A percentile compares a stretch with the other conserved stretches of the same genome.
These are phyloP conservation scores for Pseudomassariella vexata DNA, from an alignment of 2,329 filamentous ascomycete species.

Conservation along the genomic window DNA sequence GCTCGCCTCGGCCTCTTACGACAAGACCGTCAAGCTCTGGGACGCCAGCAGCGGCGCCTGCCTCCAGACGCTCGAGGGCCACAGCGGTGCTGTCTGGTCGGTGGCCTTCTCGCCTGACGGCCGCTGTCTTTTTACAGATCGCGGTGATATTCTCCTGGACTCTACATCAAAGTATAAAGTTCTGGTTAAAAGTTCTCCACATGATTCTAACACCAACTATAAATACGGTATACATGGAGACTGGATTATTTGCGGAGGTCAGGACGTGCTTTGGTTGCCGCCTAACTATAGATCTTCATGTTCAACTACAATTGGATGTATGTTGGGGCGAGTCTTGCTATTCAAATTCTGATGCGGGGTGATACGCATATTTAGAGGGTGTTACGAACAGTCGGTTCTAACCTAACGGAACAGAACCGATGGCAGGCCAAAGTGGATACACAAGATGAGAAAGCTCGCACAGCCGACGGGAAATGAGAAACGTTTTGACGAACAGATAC, in stretches of 20 bases:
- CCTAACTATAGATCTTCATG: neutral
- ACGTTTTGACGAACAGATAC: no score
- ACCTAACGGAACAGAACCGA: no score
- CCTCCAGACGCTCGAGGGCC: neutral
- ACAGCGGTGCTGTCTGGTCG: rapidly evolving
- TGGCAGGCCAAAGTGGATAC: no score
- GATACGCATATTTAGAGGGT: no score
- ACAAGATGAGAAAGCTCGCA: no score
- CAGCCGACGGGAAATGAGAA: no score
- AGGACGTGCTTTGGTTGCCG: neutral
- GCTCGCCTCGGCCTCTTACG: slow-evolving; percentile 6
- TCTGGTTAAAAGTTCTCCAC: no score
- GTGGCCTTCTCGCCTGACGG: slow-evolving; percentile 1
- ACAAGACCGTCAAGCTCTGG: slow-evolving; percentile 9
- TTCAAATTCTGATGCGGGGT: no score
- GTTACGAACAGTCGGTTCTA: no score
- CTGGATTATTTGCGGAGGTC: neutral
- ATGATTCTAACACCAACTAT: neutral
- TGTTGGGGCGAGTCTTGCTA: neutral
- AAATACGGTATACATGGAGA: neutral
- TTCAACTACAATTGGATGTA: neutral
- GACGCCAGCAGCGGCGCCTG: slow-evolving; percentile 3
- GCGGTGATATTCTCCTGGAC: no score
- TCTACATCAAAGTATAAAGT: no score
- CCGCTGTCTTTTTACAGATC: neutral